Percentiles rank a stretch among this genome's conserved stretches.
phyloP scores from a whole-genome alignment of 805 yeast genomes.

The Myxozyma mucilagina region DNA sequence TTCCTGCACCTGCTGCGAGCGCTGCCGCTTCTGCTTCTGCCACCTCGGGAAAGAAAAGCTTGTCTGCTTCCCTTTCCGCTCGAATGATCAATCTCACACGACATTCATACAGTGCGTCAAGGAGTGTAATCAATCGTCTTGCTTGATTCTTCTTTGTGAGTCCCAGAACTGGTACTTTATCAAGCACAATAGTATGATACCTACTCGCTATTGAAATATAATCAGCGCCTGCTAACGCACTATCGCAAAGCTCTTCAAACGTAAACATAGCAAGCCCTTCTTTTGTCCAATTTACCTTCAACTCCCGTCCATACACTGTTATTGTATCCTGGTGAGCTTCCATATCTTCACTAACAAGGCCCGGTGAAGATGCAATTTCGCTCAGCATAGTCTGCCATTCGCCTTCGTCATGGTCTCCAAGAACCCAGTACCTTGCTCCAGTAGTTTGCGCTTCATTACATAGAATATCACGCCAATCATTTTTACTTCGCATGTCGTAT shows the following conservation, averaged over 20 bases:
- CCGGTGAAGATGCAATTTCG: not conserved
- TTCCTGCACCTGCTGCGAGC: conserved; percentile 10
- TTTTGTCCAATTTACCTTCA: conserved; percentile 49
- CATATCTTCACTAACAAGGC: not conserved
- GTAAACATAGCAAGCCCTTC: conserved; percentile 51
- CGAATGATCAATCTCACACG: conserved; percentile 60
- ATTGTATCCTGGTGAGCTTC: conserved; percentile 37
- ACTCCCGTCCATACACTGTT: conserved; percentile 57
- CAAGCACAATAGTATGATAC: conserved; percentile 58
- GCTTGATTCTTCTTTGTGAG: conserved; percentile 65
- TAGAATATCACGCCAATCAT: conserved; percentile 55
- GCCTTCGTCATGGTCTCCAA: conserved; percentile 1
- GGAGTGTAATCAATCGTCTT: conserved; percentile 57
- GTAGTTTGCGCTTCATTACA: conserved; percentile 31
- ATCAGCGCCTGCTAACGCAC: conserved; percentile 64
- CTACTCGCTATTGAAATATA: conserved; percentile 66
- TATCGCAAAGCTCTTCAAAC: conserved; percentile 57
- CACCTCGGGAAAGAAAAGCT: conserved; percentile 62
- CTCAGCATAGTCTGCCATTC: conserved; percentile 23
- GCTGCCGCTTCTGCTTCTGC: conserved; percentile 16
- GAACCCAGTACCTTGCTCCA: conserved; percentile 11
- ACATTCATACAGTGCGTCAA: conserved; percentile 71
- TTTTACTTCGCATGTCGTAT: conserved; percentile 59
- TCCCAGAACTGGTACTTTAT: conserved; percentile 61
- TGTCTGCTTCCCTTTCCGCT: conserved; percentile 51